Conservation (phyloP, 371 early-diverging fungal genomes). For the Coemansia sp. region DNA sequence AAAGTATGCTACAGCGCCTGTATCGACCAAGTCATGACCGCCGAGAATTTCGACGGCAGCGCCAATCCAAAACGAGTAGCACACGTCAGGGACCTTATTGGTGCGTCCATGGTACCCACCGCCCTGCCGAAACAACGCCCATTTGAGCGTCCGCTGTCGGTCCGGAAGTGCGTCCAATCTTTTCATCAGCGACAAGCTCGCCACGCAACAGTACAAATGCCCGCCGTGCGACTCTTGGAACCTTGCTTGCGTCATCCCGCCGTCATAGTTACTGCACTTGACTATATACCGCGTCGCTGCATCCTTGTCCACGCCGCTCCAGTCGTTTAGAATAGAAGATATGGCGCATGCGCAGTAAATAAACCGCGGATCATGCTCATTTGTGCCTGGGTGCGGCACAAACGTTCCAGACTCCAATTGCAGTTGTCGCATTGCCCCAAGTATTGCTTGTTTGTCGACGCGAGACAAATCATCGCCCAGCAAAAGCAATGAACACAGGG, state of each 20-base stretch:
- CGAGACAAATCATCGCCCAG: constrained; percentile 88
- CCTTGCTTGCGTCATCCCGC: constrained; percentile 78
- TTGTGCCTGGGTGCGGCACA: constrained; percentile 61
- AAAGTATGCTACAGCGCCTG: constrained; percentile 57
- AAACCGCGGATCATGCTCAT: constrained; percentile 87
- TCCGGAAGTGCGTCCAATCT: constrained; percentile 58
- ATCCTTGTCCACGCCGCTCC: constrained; percentile 73
- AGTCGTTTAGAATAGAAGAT: constrained; percentile 81
- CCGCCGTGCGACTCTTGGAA: constrained; percentile 92
- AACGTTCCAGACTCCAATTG: constrained; percentile 81
- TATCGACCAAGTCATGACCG: constrained; percentile 64
- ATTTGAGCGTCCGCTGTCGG: constrained; percentile 63
- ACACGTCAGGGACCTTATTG: constrained; percentile 92
- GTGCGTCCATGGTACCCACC: constrained; percentile 91
- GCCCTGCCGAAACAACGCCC: constrained; percentile 77
- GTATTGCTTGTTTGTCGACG: constrained; percentile 71
- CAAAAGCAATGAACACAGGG: constrained; percentile 70
- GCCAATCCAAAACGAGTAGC: constrained; percentile 99
- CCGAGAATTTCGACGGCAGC: constrained; percentile 71
- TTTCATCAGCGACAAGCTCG: constrained; percentile 73
- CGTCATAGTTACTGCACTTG: constrained; percentile 73
- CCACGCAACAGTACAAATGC: constrained; percentile 86
- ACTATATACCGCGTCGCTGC: constrained; percentile 65
- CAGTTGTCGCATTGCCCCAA: constrained; percentile 57
- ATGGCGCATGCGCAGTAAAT: constrained; percentile 87